Evolutionary conservation across 208 protist genomes (phyloP).

Genomic region (Angomonas deanei): DNA sequence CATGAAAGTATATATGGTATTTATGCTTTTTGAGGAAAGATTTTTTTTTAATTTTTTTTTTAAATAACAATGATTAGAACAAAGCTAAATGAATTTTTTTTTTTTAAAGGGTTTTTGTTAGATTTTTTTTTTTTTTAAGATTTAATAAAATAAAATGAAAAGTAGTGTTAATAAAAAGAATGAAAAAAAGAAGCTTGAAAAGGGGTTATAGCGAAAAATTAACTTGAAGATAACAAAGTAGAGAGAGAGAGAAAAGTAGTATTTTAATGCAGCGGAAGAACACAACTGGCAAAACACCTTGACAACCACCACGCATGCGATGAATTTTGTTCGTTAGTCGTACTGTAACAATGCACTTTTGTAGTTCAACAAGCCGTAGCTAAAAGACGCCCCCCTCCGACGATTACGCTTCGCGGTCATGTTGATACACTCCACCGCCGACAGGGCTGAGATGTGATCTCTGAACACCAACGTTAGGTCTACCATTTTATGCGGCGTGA

Average conservation of each 20-base stretch:
- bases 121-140: constrained; percentile 10
- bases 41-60: constrained; percentile 4
- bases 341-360: no score
- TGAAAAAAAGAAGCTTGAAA: background rate
- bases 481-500: no score
- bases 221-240: constrained; percentile 9
- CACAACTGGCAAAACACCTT: background rate
- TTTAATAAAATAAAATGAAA: constrained; percentile 7
- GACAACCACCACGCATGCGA: background rate
- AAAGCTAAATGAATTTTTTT: background rate
- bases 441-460: no score
- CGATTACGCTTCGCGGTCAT: no score
- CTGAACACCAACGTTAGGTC: no score
- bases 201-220: background rate
- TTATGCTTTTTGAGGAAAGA: background rate
- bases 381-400: no score
- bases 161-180: constrained; percentile 4
- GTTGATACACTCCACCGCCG: no score
- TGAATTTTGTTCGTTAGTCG: no score
- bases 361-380: no score
- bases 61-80: background rate
- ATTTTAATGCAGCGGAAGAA: background rate
- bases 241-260: background rate
- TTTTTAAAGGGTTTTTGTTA: background rate
- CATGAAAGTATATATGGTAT: constrained; percentile 2